phyloP scores from a whole-genome alignment of 768 basidiomycete species.

The Xerocomellus chrysenteron region DNA sequence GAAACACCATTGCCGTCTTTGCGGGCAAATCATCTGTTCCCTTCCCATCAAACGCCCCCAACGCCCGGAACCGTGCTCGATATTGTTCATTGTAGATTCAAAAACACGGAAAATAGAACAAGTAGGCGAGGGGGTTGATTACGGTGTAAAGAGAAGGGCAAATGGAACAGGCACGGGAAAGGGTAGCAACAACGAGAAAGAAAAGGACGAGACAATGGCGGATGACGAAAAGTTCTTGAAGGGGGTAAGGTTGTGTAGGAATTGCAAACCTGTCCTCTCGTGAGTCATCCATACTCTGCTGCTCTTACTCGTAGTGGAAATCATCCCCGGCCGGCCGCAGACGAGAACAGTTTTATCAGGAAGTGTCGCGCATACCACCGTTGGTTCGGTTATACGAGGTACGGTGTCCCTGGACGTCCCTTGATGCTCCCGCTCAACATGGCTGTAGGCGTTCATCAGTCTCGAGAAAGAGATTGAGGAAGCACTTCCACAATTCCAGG shows the following conservation, averaged over 20 bases:
- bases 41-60: constrained; percentile 74
- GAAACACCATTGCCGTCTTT: constrained; percentile 95
- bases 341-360: constrained; percentile 76
- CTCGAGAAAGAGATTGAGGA: constrained; percentile 92
- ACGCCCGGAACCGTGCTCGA: constrained; percentile 67
- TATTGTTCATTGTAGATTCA: constrained; percentile 83
- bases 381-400: constrained; percentile 76
- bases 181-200: constrained; percentile 34
- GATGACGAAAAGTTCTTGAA: constrained; percentile 84
- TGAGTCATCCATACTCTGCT: constrained; percentile 42
- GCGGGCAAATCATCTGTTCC: constrained; percentile 89
- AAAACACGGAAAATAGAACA: constrained; percentile 78
- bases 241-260: constrained; percentile 84
- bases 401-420: constrained; percentile 7
- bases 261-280: constrained; percentile 80
- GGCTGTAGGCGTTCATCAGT: constrained; percentile 56
- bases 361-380: constrained; percentile 54
- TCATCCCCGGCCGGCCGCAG: constrained; percentile 36
- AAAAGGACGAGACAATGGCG: constrained; percentile 38
- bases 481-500: constrained; percentile 83
- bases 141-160: constrained; percentile 64
- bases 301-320: neutral
- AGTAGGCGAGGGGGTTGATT: constrained; percentile 80
- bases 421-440: neutral
- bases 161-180: neutral